Percentiles rank a stretch among this genome's conserved stretches.
Conservation (phyloP, 2,329 filamentous ascomycete species). For the Trichoderma gracile region DNA sequence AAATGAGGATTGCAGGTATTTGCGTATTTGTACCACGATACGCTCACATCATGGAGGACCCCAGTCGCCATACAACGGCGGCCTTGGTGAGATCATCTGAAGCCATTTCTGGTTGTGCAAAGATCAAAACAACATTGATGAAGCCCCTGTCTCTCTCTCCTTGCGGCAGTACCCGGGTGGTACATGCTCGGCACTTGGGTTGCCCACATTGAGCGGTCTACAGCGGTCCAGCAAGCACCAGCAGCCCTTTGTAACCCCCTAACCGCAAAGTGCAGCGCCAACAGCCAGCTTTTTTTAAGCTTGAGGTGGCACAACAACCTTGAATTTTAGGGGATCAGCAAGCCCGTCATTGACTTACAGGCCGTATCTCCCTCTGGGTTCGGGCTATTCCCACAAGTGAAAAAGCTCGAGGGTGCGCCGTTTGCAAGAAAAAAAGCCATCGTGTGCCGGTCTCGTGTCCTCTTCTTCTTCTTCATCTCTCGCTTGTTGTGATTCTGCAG, state of each 20-base stretch:
- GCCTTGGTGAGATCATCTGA: too few species aligned
- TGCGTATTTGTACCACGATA: too few species aligned
- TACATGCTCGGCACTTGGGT: not conserved
- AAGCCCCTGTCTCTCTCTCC: too few species aligned
- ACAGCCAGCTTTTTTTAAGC: not conserved
- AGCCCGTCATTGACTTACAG: not conserved
- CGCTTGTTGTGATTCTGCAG: not conserved
- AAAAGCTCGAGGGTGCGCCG: too few species aligned
- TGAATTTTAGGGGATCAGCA: conserved; percentile 3
- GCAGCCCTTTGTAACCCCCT: not conserved
- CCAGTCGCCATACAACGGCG: too few species aligned
- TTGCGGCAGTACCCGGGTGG: not conserved
- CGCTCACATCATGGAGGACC: too few species aligned
- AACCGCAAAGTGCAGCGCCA: not conserved
- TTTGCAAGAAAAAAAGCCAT: too few species aligned
- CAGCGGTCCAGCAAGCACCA: not conserved
- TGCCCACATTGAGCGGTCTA: too few species aligned
- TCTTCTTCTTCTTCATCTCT: not conserved
- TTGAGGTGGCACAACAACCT: not conserved
- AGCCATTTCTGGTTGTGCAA: too few species aligned
- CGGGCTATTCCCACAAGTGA: too few species aligned
- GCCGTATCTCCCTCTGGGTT: not conserved
- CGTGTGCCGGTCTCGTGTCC: not conserved
- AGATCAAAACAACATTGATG: too few species aligned
- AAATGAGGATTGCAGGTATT: too few species aligned